These are phyloP conservation scores for Iris macrosiphon DNA, from an alignment of 106 monocot species.

Conservation along the genomic window DNA sequence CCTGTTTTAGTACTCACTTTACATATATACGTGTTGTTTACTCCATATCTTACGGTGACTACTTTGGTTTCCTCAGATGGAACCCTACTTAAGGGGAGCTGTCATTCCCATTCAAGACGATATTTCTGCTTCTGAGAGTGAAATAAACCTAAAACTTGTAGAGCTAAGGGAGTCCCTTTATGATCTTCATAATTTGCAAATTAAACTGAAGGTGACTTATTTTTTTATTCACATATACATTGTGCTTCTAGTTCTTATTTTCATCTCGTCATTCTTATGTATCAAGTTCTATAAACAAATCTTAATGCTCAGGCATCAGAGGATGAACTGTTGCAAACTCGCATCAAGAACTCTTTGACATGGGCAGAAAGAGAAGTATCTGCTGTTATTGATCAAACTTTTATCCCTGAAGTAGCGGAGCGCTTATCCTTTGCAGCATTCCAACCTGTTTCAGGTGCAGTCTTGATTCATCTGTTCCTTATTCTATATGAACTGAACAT, in stretches of 20 bases:
- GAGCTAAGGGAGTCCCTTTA: constrained; percentile 37
- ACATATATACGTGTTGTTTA: too few species aligned
- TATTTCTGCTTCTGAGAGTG: constrained; percentile 13
- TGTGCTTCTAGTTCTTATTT: not conserved
- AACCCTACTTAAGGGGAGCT: constrained; percentile 55
- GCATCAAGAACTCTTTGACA: constrained; percentile 28
- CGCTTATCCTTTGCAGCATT: constrained; percentile 62
- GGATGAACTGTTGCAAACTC: constrained; percentile 57
- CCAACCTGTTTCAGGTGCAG: constrained; percentile 57
- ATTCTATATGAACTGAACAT: not conserved
- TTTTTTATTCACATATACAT: not conserved
- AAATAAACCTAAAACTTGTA: constrained; percentile 21
- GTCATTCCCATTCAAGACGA: constrained; percentile 42
- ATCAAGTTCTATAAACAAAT: not conserved
- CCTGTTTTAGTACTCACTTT: too few species aligned
- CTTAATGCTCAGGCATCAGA: constrained; percentile 32
- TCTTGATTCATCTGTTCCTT: not conserved
- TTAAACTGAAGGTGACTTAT: constrained; percentile 53
- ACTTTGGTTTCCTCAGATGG: constrained; percentile 51
- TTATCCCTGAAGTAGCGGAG: constrained; percentile 44
- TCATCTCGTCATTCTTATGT: not conserved
- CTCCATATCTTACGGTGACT: too few species aligned
- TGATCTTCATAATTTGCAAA: constrained; percentile 47
- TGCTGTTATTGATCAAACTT: constrained; percentile 30
- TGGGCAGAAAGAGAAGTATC: constrained; percentile 43